Evolutionary conservation across 768 basidiomycete genomes (phyloP).

Genomic region (Panus rudis): DNA sequence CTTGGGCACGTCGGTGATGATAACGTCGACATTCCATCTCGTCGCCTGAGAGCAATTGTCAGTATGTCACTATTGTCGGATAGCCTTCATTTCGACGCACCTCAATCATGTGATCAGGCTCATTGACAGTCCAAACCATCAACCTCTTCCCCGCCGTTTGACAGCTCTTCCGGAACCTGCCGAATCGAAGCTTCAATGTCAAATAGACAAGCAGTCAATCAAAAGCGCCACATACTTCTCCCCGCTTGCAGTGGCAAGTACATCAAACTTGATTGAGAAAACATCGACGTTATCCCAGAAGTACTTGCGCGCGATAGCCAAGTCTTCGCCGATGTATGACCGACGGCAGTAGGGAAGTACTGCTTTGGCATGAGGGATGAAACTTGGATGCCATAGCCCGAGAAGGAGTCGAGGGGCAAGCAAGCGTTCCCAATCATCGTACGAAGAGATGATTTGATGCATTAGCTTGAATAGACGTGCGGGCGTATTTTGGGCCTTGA

Average conservation of each 20-base stretch:
- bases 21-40: constrained; percentile 36
- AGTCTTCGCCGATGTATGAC: constrained; percentile 76
- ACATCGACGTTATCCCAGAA: constrained; percentile 86
- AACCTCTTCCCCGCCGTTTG: constrained; percentile 71
- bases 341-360: constrained; percentile 78
- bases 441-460: constrained; percentile 54
- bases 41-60: constrained; percentile 51
- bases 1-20: constrained; percentile 39
- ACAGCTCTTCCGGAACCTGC: constrained; percentile 77
- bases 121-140: constrained; percentile 97
- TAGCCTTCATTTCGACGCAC: constrained; percentile 30
- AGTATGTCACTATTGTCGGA: too few species aligned
- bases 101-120: constrained; percentile 85
- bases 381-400: constrained; percentile 89
- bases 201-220: not conserved
- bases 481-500: constrained; percentile 91
- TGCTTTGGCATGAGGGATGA: constrained; percentile 67
- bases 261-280: constrained; percentile 77
- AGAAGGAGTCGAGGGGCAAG: constrained; percentile 78
- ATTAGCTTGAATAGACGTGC: constrained; percentile 77
- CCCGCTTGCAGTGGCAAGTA: constrained; percentile 69
- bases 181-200: not conserved
- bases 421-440: constrained; percentile 63
- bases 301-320: constrained; percentile 68
- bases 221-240: constrained; percentile 38